phyloP scores from a whole-genome alignment of 2,329 filamentous ascomycete species.

The Nemania diffusa region DNA sequence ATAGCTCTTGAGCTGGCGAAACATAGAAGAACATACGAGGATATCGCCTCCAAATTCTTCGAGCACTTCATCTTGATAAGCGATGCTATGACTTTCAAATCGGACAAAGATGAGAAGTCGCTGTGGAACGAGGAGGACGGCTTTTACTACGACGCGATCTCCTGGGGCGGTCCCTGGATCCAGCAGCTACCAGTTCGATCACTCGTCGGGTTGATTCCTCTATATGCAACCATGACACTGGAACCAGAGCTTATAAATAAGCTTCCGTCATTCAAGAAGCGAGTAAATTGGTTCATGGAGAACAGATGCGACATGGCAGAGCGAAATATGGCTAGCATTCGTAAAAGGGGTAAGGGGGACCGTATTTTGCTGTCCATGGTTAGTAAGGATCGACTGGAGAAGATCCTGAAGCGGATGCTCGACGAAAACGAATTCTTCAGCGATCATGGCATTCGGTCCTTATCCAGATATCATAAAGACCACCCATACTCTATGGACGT shows the following conservation, averaged over 20 bases:
- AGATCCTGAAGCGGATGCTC: constrained; percentile 91
- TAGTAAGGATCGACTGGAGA: constrained; percentile 89
- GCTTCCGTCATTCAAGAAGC: constrained; percentile 91
- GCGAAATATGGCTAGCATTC: constrained; percentile 94
- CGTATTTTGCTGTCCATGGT: constrained; percentile 89
- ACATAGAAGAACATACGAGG: constrained; percentile 93
- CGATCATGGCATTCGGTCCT: constrained; percentile 87
- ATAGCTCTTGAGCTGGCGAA: constrained; percentile 95
- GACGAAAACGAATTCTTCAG: constrained; percentile 94
- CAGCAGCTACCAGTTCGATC: constrained; percentile 93
- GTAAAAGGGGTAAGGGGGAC: constrained; percentile 88
- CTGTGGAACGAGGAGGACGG: constrained; percentile 97
- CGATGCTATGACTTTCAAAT: constrained; percentile 92
- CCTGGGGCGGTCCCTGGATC: constrained; percentile 92
- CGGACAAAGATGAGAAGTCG: constrained; percentile 78
- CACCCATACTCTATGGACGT: constrained; percentile 95
- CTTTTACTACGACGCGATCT: constrained; percentile 99
- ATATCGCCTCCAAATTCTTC: constrained; percentile 98
- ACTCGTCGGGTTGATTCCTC: constrained; percentile 90
- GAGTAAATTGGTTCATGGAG: constrained; percentile 92
- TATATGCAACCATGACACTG: constrained; percentile 90
- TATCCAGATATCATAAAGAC: constrained; percentile 91
- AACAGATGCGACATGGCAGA: constrained; percentile 88
- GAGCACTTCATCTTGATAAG: constrained; percentile 98
- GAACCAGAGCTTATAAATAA: constrained; percentile 94